A percentile compares a stretch with the other conserved stretches of the same genome.
Conservation (phyloP, 768 basidiomycete genomes). For the Mycena leptocephala region DNA sequence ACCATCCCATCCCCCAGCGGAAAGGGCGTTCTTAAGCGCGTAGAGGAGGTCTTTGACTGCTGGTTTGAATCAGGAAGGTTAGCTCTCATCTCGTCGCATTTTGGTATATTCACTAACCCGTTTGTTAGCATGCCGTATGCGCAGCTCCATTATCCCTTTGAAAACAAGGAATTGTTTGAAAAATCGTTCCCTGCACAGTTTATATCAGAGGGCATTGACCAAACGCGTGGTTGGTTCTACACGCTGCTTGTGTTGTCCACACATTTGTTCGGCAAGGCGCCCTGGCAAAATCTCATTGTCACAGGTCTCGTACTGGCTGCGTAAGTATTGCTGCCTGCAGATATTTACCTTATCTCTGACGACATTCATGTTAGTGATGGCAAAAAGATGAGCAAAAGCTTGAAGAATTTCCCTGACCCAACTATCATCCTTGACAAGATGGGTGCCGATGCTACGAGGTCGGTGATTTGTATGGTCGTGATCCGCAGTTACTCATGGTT, state of each 20-base stretch:
- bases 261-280: conserved; percentile 92
- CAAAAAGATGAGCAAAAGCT: conserved; percentile 99
- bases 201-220: conserved; percentile 98
- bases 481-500: not conserved
- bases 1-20: conserved; percentile 95
- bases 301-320: conserved; percentile 96
- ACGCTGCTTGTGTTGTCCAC: conserved; percentile 97
- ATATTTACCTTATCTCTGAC: not conserved
- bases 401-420: conserved; percentile 98
- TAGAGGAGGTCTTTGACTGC: conserved; percentile 99
- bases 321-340: conserved; percentile 62
- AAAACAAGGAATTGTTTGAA: conserved; percentile 93
- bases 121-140: conserved; percentile 96
- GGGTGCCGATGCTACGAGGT: conserved; percentile 97
- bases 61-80: conserved; percentile 99
- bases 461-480: conserved; percentile 14
- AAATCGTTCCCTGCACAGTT: conserved; percentile 94
- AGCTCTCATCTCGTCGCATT: conserved; percentile 38
- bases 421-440: conserved; percentile 91
- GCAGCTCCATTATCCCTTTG: conserved; percentile 97
- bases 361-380: conserved; percentile 76
- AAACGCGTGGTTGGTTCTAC: conserved; percentile 99
- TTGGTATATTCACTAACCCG: not conserved
- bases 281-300: conserved; percentile 98
- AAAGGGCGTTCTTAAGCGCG: conserved; percentile 87